Conservation (phyloP, 192 early-diverging fungal species). For the Glomus cerebriforme region DNA sequence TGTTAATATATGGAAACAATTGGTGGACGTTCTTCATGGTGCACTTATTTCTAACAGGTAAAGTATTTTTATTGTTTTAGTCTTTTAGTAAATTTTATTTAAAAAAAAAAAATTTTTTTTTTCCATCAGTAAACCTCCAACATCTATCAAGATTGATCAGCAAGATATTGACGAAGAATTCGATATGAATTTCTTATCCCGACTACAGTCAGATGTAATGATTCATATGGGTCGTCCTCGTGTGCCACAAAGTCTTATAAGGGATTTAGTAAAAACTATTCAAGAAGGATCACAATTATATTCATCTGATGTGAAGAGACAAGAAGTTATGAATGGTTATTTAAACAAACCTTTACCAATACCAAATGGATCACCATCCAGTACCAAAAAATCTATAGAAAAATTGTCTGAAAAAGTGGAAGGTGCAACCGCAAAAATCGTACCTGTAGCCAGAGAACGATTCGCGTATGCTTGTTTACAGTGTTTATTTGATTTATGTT, state of each 20-base stretch:
- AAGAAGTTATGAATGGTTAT: constrained; percentile 4
- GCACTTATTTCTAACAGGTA: constrained; percentile 63
- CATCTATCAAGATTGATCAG: constrained; percentile 58
- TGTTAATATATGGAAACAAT: constrained; percentile 50
- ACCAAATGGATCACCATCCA: not conserved
- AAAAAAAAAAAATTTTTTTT: constrained; percentile 7
- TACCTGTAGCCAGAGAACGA: constrained; percentile 62
- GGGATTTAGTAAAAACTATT: constrained; percentile 58
- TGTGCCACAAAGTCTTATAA: constrained; percentile 59
- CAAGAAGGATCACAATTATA: constrained; percentile 54
- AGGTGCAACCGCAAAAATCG: constrained; percentile 57
- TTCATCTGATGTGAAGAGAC: constrained; percentile 34
- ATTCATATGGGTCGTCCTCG: constrained; percentile 67
- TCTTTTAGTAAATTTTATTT: not conserved
- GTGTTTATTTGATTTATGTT: constrained; percentile 67
- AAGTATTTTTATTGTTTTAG: not conserved
- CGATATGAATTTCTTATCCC: constrained; percentile 68
- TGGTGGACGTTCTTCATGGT: constrained; percentile 64
- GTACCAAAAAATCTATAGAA: not conserved
- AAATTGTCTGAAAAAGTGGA: constrained; percentile 31
- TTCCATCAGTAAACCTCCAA: constrained; percentile 47
- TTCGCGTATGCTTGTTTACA: constrained; percentile 68
- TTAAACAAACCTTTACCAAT: constrained; percentile 7
- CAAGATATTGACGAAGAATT: constrained; percentile 71
- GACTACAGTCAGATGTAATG: constrained; percentile 66